These are phyloP conservation scores for Pseudocercospora crystallina DNA, from an alignment of 2,329 filamentous ascomycete genomes.

Conservation along the genomic window DNA sequence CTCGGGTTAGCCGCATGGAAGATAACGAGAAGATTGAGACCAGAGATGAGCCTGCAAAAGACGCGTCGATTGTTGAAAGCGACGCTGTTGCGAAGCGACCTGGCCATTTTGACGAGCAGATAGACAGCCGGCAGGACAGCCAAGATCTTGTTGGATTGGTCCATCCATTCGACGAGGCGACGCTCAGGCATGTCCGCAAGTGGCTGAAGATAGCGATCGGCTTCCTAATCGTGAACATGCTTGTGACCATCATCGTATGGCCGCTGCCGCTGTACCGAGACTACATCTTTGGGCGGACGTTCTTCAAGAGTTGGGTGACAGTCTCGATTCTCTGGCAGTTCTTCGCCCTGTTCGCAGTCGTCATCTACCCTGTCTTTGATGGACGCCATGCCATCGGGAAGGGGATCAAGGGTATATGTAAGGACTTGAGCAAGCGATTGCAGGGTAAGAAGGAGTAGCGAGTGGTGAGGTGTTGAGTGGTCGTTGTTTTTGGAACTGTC, in stretches of 20 bases:
- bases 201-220: conserved; percentile 36
- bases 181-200: conserved; percentile 20
- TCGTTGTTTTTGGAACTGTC: too few relatives aligned
- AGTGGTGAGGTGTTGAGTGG: background rate
- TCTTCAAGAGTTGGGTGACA: conserved; percentile 48
- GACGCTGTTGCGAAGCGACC: too few relatives aligned
- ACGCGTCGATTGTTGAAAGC: background rate
- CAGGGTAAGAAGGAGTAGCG: background rate
- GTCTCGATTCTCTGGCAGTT: conserved; percentile 52
- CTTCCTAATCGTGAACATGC: conserved; percentile 44
- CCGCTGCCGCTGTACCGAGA: conserved; percentile 52
- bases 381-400: conserved; percentile 44
- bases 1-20: background rate
- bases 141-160: conserved; percentile 30
- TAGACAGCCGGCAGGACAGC: background rate
- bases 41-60: background rate
- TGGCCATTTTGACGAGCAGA: too few relatives aligned
- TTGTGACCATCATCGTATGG: conserved; percentile 51
- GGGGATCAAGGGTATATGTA: conserved; percentile 27
- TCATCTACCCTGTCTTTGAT: conserved; percentile 51
- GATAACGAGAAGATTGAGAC: background rate
- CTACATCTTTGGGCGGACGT: conserved; percentile 49
- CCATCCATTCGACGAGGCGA: conserved; percentile 43
- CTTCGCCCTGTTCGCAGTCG: conserved; percentile 46
- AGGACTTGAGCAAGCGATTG: conserved; percentile 3